Base-by-base conservation (phyloP, 352 stramenopile genomes). In the Phytophthora melonis region DNA sequence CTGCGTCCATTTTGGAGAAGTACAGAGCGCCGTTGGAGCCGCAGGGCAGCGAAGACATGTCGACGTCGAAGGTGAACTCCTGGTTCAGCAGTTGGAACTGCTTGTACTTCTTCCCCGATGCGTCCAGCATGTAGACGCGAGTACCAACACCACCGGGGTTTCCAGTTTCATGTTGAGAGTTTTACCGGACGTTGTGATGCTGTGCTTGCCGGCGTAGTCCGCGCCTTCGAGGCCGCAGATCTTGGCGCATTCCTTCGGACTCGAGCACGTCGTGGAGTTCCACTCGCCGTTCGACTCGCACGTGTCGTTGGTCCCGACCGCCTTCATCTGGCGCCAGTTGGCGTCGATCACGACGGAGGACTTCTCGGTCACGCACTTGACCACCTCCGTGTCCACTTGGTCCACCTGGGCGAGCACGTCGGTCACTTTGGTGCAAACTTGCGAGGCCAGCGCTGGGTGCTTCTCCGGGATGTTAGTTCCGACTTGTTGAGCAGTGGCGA, bases 1-100 rank as follows among this genome's bases (percentile, higher is more conserved):
- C 81, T 10, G 39, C 60, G 54, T 85, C 74, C 80, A 89, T 89
- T 57, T 86, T 69, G 52, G 84, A 76, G 52, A 87, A 89, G 69
- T 89, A 89, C 6, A 89, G 66, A 32, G 82, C 82, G 47, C 82
- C 82, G 63, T 89, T 89, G 61, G 80, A 59, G 0, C 82, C 82
- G n/a, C 82, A 89, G 1, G 77, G 74, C 21, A 87, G 56, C 27
- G 75, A 54, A 18, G 75, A 86, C 18, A 82, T 73, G 60, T 89
- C 82, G 10, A 89, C 78, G 54, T 86, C 78, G 32, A 89, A 80
- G 0, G 82, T 65, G 62, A 87, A 86, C 73, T 89, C 82, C 53
- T 86, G 68, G 73, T 89, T 87, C 18, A 86, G 70, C 52, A 87
- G 70, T 70, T 83, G 66, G 68, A 78, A 89, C 32, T 78, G 65